Base-by-base conservation (phyloP, 148 eudicot species). In the Rhododendron vialii region DNA sequence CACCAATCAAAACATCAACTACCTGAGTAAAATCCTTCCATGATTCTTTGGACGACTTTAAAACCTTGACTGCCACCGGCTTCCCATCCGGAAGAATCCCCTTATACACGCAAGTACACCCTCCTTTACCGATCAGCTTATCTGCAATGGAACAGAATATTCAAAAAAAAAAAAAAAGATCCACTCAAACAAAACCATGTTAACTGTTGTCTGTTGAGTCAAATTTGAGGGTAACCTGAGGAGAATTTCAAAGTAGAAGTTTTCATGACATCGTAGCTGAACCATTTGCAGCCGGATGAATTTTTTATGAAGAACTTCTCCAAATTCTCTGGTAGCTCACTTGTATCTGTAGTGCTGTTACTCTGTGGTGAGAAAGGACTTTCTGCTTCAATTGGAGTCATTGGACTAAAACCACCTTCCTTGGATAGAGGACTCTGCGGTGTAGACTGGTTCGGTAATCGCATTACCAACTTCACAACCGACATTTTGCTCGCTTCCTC, bases 381-480 rank as follows among this genome's bases (percentile, higher is more conserved):
- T 33, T 86, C 93, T 0, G 89, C 87, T 71, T 82, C 82, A 59
- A 79, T 85, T 35, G 47, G 47, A 43, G 47, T 43, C 47, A 43
- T 43, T 43, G 96, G 92, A 74, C 87, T 83, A n/a, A 86, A 85
- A 86, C 86, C 84, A 2, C 86, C 75, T 69, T 69, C 77, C 51
- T 78, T 63, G 78, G 91, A 87, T 59, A 86, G 90, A 76, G 96
- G 92, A 78, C 91, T 87, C 9, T 91, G 95, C 4, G 91, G 93
- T 63, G 89, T 86, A 36, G 95, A 88, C 35, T 98, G 89, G 85
- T 87, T 86, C 12, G 99, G 99, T 30, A 30, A 30, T 36, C 86
- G 92, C 98, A 98, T 93, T 1, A 92, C 99, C 99, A 98, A 98
- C 78, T 93, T 91, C 79, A 98, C 96, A 80, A 98, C 98, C 6